phyloP scores from a whole-genome alignment of 306 rosid species.

The Vigna unguiculata region DNA sequence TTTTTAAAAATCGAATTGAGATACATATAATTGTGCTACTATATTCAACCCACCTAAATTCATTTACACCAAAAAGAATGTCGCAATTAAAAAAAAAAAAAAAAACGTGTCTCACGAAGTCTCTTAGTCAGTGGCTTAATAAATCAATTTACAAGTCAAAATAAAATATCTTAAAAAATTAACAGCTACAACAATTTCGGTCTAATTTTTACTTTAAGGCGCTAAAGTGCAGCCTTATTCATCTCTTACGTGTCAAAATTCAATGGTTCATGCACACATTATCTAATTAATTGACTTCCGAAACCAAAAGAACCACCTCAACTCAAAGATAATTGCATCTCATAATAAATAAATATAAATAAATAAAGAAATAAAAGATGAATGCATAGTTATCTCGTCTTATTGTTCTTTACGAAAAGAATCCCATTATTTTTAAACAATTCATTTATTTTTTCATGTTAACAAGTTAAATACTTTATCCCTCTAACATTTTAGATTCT shows the following conservation, averaged over 20 bases:
- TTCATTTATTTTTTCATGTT: too few species aligned
- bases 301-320: not conserved
- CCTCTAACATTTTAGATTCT: too few species aligned
- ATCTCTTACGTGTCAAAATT: slow-evolving; percentile 20
- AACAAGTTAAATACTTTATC: too few species aligned
- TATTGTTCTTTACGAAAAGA: too few species aligned
- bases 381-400: not conserved
- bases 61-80: not conserved
- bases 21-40: too few species aligned
- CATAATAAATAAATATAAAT: too few species aligned
- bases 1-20: too few species aligned
- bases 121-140: not conserved
- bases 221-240: not conserved
- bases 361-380: too few species aligned
- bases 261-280: not conserved
- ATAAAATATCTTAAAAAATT: not conserved
- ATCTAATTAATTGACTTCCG: slow-evolving; percentile 17
- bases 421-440: too few species aligned
- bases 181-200: not conserved
- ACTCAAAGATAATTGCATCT: too few species aligned
- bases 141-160: not conserved
- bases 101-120: too few species aligned
- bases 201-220: slow-evolving; percentile 20
- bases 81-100: not conserved
- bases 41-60: too few species aligned